A percentile compares a stretch with the other conserved stretches of the same genome.
These are phyloP conservation scores for Cordyceps pruinosa DNA, from an alignment of 2,329 filamentous ascomycete species.

Conservation along the genomic window DNA sequence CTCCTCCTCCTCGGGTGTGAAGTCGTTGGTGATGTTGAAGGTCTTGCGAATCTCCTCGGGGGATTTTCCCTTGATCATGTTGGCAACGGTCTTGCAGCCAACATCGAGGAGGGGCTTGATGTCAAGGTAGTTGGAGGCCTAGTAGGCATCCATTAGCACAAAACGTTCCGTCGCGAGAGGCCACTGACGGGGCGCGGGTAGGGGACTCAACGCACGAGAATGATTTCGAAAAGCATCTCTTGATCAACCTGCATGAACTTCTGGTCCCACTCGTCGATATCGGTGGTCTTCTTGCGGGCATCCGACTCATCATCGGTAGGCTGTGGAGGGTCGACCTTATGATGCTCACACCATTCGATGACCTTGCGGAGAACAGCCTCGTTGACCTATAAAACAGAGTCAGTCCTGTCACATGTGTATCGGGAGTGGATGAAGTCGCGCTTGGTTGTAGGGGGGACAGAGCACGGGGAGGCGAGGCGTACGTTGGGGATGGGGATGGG, in stretches of 20 bases:
- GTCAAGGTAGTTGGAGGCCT: conserved; percentile 97
- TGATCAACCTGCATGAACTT: conserved; percentile 99
- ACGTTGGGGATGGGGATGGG: conserved; percentile 85
- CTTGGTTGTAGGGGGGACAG: not conserved
- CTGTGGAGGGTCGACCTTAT: conserved; percentile 80
- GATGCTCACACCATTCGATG: conserved; percentile 95
- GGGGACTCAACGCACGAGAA: conserved; percentile 58
- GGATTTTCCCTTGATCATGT: conserved; percentile 99
- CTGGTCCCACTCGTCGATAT: conserved; percentile 99
- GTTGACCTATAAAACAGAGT: conserved; percentile 57
- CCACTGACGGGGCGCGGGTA: not conserved
- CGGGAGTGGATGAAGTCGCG: not conserved
- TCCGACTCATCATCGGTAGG: conserved; percentile 85
- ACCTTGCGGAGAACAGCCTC: conserved; percentile 93
- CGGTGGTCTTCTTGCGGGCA: conserved; percentile 94
- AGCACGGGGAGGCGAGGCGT: conserved; percentile 22
- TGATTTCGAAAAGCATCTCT: conserved; percentile 99
- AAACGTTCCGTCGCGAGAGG: not conserved
- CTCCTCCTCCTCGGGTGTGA: conserved; percentile 97
- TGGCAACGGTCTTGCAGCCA: conserved; percentile 98
- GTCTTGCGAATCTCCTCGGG: conserved; percentile 99
- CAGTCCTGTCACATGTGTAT: not conserved
- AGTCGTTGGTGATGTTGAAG: conserved; percentile 99
- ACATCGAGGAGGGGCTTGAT: conserved; percentile 98
- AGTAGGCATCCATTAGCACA: conserved; percentile 3